Percentiles rank a stretch among this genome's conserved stretches.
Conservation (phyloP, 2,329 filamentous ascomycete genomes). For the Colletotrichum cereale region DNA sequence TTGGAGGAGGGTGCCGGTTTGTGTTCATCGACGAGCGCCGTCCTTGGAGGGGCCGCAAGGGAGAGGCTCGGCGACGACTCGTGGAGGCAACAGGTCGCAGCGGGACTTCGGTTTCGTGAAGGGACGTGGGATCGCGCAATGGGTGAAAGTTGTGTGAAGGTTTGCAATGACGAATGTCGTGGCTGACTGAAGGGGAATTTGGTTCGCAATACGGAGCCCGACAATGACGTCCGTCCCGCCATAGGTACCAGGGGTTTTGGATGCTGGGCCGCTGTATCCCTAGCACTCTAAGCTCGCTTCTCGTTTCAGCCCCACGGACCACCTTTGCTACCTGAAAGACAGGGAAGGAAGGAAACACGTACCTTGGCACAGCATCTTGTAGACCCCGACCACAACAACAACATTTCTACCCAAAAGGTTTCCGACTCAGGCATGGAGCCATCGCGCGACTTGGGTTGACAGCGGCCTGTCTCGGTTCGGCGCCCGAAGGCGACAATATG, state of each 20-base stretch:
- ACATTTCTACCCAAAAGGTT: not conserved
- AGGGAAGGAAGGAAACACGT: conserved; percentile 7
- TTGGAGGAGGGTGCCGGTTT: conserved; percentile 17
- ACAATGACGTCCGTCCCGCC: conserved; percentile 38
- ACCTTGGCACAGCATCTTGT: not conserved
- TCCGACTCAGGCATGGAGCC: not conserved
- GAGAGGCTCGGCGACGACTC: conserved; percentile 8
- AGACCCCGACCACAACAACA: not conserved
- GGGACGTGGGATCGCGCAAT: conserved; percentile 9
- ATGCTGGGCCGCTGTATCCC: conserved; percentile 30
- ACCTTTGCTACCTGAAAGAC: conserved; percentile 16
- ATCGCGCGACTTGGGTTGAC: not conserved
- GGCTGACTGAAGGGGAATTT: conserved; percentile 33
- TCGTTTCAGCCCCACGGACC: conserved; percentile 38
- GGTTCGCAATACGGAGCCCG: conserved; percentile 31
- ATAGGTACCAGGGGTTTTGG: conserved; percentile 18
- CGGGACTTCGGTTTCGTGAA: not conserved
- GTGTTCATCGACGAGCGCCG: conserved; percentile 16
- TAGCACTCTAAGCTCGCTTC: conserved; percentile 12
- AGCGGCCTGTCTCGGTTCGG: not conserved
- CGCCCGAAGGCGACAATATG: not conserved
- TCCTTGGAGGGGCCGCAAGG: not conserved
- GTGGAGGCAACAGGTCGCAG: conserved; percentile 4
- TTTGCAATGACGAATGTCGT: conserved; percentile 15
- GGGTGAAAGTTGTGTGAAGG: conserved; percentile 8